Base-by-base conservation (phyloP, 306 rosid genomes). In the Pterocarpus macrocarpus region DNA sequence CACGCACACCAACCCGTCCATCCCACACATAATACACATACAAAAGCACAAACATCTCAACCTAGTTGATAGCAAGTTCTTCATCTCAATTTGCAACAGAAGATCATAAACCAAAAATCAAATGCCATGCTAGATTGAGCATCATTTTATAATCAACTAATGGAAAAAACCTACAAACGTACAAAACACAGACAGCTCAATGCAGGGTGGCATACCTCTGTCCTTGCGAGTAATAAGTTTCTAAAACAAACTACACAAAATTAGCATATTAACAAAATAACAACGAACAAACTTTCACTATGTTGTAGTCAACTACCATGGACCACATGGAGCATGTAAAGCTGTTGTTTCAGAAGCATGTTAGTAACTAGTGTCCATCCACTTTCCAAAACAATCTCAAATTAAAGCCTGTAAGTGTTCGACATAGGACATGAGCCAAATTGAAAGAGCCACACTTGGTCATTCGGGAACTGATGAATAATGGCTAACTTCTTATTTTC, bases 1-100 rank as follows among this genome's bases (percentile, higher is more conserved):
- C 77, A 87, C 89, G 91, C 97, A 90, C 92, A 87, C 97, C 97
- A 87, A 87, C 89, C 78, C 87, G 90, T 86, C 92, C 97, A 91
- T 86, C 83, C 94, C 92, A 91, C 87, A 90, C 88, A 88, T 87
- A 80, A 89, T 64, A 92, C 89, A 92, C 90, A 92, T 87, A 94
- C 94, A 91, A 87, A 92, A 88, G 86, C 92, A 89, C 90, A 94
- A 90, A 89, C 86, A 79, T 85, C 93, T 91, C 90, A 88, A 91
- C 95, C 96, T 90, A 94, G 84, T 84, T 87, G 88, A 84, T 83
- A 83, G 81, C 78, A 77, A 85, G 85, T 77, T 86, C 80, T 78
- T 66, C 81, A 80, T 82, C 80, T 82, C 81, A 79, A 86, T 69
- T 71, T 82, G 59, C 73, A 80, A 86, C 62, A 81, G 71, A 84